A percentile compares a stretch with the other conserved stretches of the same genome.
phyloP scores from a whole-genome alignment of 2,329 filamentous ascomycete genomes.

The Cadophora sp. region DNA sequence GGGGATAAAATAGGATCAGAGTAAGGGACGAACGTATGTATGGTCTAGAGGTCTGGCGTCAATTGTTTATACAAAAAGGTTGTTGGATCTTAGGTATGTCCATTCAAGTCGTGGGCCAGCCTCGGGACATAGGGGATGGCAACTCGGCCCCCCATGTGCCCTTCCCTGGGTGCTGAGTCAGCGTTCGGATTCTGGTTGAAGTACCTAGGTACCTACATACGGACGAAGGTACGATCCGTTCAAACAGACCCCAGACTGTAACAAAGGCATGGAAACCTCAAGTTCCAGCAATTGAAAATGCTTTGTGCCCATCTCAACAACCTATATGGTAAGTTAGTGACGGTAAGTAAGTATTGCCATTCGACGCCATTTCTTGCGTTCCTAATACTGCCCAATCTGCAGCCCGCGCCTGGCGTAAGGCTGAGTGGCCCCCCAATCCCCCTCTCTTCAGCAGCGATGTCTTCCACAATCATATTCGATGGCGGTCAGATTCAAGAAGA shows the following conservation, averaged over 20 bases:
- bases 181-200: too few species aligned
- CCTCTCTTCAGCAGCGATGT: neutral
- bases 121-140: too few species aligned
- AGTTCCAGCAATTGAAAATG: neutral
- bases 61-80: too few species aligned
- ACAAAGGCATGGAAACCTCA: too few species aligned
- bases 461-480: neutral
- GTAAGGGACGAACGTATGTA: neutral
- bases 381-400: neutral
- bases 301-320: neutral
- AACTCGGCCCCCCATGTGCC: too few species aligned
- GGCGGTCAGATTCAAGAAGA: neutral
- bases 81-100: too few species aligned
- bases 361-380: neutral
- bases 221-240: too few species aligned
- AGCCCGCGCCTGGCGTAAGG: neutral
- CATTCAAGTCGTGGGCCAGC: too few species aligned
- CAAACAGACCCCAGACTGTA: too few species aligned
- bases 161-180: too few species aligned
- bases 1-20: neutral
- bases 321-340: neutral
- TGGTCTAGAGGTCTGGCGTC: too few species aligned
- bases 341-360: neutral
- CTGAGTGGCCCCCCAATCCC: conserved; percentile 9
- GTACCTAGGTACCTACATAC: too few species aligned